A percentile compares a stretch with the other conserved stretches of the same genome.
phyloP scores from a whole-genome alignment of 164 flowering plant genomes.

The Kalanchoe fedtschenkoi region DNA sequence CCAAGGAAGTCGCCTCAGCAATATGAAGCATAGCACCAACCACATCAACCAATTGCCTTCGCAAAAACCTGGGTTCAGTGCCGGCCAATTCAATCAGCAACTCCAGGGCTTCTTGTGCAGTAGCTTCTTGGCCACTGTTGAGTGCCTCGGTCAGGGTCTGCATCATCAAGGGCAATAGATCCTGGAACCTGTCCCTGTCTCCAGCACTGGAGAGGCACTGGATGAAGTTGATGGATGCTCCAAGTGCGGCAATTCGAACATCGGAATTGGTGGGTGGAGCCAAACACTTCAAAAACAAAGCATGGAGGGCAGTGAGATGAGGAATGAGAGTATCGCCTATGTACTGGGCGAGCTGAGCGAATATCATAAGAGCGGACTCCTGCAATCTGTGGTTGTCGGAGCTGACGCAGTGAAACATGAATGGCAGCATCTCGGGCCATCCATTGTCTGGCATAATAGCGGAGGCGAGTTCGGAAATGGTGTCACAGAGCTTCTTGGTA shows the following conservation, averaged over 20 bases:
- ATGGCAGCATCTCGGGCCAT: constrained; percentile 92
- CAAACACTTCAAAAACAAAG: constrained; percentile 60
- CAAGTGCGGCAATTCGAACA: constrained; percentile 72
- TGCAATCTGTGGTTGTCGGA: constrained; percentile 53
- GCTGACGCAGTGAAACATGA: constrained; percentile 86
- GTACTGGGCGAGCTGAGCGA: constrained; percentile 77
- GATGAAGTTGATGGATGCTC: constrained; percentile 74
- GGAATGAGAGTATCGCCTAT: constrained; percentile 70
- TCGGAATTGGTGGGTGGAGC: constrained; percentile 34
- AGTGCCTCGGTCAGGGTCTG: constrained; percentile 79
- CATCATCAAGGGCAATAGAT: constrained; percentile 85
- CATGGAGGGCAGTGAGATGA: constrained; percentile 53
- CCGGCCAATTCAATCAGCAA: constrained; percentile 88
- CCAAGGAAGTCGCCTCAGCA: constrained; percentile 79
- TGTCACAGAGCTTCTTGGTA: constrained; percentile 82
- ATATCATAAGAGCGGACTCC: constrained; percentile 78
- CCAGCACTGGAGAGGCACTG: constrained; percentile 59
- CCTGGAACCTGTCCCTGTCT: constrained; percentile 90
- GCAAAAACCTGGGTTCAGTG: constrained; percentile 79
- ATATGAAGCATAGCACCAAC: constrained; percentile 90
- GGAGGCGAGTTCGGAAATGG: constrained; percentile 86
- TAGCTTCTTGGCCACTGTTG: constrained; percentile 76
- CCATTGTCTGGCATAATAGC: constrained; percentile 60
- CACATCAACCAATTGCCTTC: constrained; percentile 78
- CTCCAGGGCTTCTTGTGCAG: constrained; percentile 94